These are phyloP conservation scores for Pseudogymnoascus sp. DNA, from an alignment of 2,329 filamentous ascomycete genomes.

Conservation along the genomic window DNA sequence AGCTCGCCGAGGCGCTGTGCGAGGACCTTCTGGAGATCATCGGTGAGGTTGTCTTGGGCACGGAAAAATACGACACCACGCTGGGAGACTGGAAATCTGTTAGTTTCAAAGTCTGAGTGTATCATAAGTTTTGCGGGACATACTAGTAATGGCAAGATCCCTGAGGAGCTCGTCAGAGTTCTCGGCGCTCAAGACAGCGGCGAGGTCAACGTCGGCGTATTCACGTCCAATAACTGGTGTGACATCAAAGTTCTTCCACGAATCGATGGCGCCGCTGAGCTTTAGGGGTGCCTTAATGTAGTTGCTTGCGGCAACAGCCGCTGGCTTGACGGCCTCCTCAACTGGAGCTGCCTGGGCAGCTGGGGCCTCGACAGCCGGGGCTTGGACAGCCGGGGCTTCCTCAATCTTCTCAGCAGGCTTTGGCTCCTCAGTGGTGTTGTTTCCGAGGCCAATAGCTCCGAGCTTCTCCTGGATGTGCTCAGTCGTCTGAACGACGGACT, in stretches of 20 bases:
- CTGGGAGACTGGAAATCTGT: conserved; percentile 47
- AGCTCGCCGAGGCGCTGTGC: conserved; percentile 53
- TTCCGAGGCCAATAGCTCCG: conserved; percentile 14
- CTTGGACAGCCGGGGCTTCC: conserved; percentile 20
- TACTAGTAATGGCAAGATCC: conserved; percentile 42
- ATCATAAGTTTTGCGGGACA: conserved; percentile 11
- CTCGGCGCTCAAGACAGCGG: conserved; percentile 39
- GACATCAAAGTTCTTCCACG: conserved; percentile 31
- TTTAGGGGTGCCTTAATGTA: conserved; percentile 24
- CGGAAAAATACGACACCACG: conserved; percentile 66
- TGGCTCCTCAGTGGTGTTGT: conserved; percentile 11
- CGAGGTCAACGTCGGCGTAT: conserved; percentile 35
- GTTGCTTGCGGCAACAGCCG: conserved; percentile 1
- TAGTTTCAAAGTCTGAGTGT: conserved; percentile 2
- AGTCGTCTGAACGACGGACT: conserved; percentile 19
- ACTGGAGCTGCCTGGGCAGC: not conserved
- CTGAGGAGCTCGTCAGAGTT: conserved; percentile 41
- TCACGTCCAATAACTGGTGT: conserved; percentile 42
- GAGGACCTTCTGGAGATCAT: conserved; percentile 59
- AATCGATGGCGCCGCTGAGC: conserved; percentile 23
- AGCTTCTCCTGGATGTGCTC: conserved; percentile 24
- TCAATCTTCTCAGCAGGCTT: not conserved
- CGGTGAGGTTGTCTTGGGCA: conserved; percentile 51
- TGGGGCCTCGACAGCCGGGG: conserved; percentile 5
- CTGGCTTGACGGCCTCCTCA: not conserved